A percentile compares a stretch with the other conserved stretches of the same genome.
These are phyloP conservation scores for Avicennia marina DNA, from an alignment of 257 asterid genomes.

Conservation along the genomic window DNA sequence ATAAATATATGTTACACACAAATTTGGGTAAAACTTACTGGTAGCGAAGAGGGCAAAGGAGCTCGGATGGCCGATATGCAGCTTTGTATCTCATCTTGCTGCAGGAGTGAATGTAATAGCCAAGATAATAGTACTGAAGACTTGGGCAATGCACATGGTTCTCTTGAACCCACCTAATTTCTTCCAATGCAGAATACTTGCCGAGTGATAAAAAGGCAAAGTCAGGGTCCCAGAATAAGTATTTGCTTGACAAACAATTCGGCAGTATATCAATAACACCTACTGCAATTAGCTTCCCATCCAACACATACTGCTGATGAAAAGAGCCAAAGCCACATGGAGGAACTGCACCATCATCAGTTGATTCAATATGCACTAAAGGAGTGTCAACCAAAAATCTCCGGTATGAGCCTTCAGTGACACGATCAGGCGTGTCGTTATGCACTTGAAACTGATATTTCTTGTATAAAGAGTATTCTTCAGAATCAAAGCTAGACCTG, in stretches of 20 bases:
- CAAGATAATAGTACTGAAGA: conserved; percentile 96
- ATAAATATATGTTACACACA: neutral
- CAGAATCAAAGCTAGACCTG: conserved; percentile 68
- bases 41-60: conserved; percentile 91
- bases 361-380: conserved; percentile 55
- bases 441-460: conserved; percentile 90
- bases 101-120: conserved; percentile 96
- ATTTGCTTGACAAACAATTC: conserved; percentile 90
- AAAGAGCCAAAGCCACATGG: conserved; percentile 95
- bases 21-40: conserved; percentile 54
- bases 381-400: conserved; percentile 94
- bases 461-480: conserved; percentile 82
- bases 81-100: conserved; percentile 97
- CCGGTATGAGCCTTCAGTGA: conserved; percentile 72
- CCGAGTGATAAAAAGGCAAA: conserved; percentile 84
- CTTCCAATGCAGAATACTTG: conserved; percentile 84
- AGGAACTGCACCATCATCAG: conserved; percentile 51
- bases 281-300: conserved; percentile 88
- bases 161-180: conserved; percentile 73
- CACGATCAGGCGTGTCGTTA: conserved; percentile 72
- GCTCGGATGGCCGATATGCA: conserved; percentile 91
- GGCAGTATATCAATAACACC: conserved; percentile 96
- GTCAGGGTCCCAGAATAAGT: conserved; percentile 99
- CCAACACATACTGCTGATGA: conserved; percentile 94
- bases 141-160: conserved; percentile 70